Percentiles rank a stretch among this genome's conserved stretches.
phyloP scores from a whole-genome alignment of 805 yeast genomes.

The Saccharomycopsis babjevae region DNA sequence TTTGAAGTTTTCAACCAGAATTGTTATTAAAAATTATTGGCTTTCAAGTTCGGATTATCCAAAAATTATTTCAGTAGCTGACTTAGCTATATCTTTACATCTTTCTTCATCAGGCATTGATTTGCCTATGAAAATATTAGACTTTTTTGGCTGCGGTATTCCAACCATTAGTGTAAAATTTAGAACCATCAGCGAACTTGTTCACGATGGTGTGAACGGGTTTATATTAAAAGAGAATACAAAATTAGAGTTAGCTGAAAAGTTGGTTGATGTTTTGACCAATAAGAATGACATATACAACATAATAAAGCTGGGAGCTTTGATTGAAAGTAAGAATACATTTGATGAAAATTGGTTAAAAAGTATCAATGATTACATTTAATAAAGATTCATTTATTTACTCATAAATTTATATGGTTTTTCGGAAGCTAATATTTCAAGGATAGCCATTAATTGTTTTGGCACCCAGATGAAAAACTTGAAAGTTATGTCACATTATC shows the following conservation, averaged over 20 bases:
- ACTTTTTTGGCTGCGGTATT: conserved; percentile 90
- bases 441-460: background rate
- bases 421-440: background rate
- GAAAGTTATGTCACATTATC: background rate
- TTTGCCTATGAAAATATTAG: conserved; percentile 94
- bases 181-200: conserved; percentile 71
- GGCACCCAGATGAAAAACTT: background rate
- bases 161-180: conserved; percentile 79
- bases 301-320: conserved; percentile 56
- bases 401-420: background rate
- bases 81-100: conserved; percentile 83
- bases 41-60: conserved; percentile 73
- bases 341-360: conserved; percentile 72
- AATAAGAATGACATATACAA: conserved; percentile 25
- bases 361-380: background rate
- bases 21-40: conserved; percentile 65
- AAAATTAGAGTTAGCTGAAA: conserved; percentile 35
- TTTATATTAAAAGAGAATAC: conserved; percentile 33
- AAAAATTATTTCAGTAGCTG: conserved; percentile 59
- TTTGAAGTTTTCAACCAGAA: conserved; percentile 33
- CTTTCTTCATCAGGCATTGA: conserved; percentile 89
- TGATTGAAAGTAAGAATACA: conserved; percentile 50
- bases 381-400: background rate
- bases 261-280: conserved; percentile 29
- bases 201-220: conserved; percentile 63